Evolutionary conservation across 352 stramenopile genomes (phyloP), one percentile per base, ranked within the genome.

Genomic region (Phytophthora tubulina): DNA sequence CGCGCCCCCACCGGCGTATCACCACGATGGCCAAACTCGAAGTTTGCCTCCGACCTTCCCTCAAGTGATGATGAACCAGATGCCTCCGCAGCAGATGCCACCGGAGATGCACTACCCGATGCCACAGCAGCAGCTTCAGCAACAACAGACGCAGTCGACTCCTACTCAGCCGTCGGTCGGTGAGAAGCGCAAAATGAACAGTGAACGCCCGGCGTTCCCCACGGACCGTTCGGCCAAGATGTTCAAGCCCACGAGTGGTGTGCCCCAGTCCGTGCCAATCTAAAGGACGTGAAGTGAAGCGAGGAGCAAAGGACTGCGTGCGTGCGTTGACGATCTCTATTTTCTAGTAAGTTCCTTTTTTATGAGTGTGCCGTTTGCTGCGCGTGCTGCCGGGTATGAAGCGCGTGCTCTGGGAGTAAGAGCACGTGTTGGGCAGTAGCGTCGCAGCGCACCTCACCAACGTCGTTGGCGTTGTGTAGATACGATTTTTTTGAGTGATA

Each of bases 181-280:
- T 5, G 63, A 63, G 27, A 89, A 89, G 72, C 81, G 81, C 62
- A 89, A 87, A 64, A 73, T 85, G 67, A 84, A 57, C 68, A 81
- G 75, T 35, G 75, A 85, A 46, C 73, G 75, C 2, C 78, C 65
- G 2, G 56, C 75, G 45, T 81, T 81, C 64, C 75, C 64, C 1
- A 81, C 68, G 5, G 75, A 75, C 17, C 78, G 68, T 17, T 63
- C 75, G 3, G 59, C 21, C 65, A 85, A 85, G 54, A 77, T 81
- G 75, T 69, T 85, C 36, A 85, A 85, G 75, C 44, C 72, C 38
- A 75, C 80, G 61, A 75, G 62, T 13, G 73, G 76, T 41, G 70
- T 74, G 21, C 58, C 76, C 2, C 76, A 83, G 64, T 74, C 75
- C 13, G 72, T 81, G 63, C 70, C 76, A 36, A 81, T 81, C 39